Evolutionary conservation across 371 early-diverging fungal species (phyloP).

Genomic region (Smittium culicis): DNA sequence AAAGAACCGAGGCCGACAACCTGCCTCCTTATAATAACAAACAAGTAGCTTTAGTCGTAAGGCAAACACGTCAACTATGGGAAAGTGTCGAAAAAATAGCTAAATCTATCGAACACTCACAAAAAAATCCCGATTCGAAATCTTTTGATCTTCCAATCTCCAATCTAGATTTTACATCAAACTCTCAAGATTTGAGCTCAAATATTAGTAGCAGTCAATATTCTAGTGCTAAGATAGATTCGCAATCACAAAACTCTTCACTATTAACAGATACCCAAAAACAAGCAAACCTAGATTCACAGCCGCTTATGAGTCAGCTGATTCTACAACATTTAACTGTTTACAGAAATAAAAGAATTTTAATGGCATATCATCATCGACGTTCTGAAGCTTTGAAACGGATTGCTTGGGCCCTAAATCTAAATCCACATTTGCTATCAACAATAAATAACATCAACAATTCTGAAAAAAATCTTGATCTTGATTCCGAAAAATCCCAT

Average conservation of each 20-base stretch:
- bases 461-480: not conserved
- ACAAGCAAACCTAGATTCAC: slow-evolving; percentile 13
- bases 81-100: slow-evolving; percentile 31
- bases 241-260: not conserved
- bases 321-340: slow-evolving; percentile 21
- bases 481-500: slow-evolving; percentile 13
- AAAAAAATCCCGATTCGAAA: slow-evolving; percentile 24
- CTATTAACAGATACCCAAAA: not conserved
- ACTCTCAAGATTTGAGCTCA: slow-evolving; percentile 12
- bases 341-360: slow-evolving; percentile 61
- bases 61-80: slow-evolving; percentile 54
- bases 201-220: slow-evolving; percentile 4
- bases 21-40: slow-evolving; percentile 69
- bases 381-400: slow-evolving; percentile 55
- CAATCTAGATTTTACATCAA: slow-evolving; percentile 9
- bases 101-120: slow-evolving; percentile 12
- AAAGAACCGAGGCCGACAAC: slow-evolving; percentile 50
- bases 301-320: slow-evolving; percentile 17
- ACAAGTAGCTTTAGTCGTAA: slow-evolving; percentile 60
- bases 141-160: slow-evolving; percentile 22
- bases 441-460: not conserved
- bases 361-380: slow-evolving; percentile 76
- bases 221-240: not conserved
- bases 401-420: slow-evolving; percentile 59
- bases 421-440: slow-evolving; percentile 27